Base-by-base conservation (phyloP, 2,329 filamentous ascomycete species). In the Penicillium occitanis region DNA sequence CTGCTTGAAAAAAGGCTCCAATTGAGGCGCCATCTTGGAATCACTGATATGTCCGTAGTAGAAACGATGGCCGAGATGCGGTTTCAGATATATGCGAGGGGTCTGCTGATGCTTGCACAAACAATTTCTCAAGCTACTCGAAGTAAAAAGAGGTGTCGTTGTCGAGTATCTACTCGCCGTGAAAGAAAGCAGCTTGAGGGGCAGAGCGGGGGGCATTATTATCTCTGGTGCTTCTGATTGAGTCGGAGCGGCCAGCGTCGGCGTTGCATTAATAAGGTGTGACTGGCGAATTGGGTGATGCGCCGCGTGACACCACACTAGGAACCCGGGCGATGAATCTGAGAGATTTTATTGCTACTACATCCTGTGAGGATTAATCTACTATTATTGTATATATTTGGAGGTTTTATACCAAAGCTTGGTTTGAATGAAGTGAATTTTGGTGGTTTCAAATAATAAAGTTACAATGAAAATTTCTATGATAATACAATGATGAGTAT, bases 1-100 rank as follows among this genome's bases (percentile, higher is more conserved):
- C 86, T 97, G 89, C 81, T 92, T 89, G 85, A 97, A 98, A 85
- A 91, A 98, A 70, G 89, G 86, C 79, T 97, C 92, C 72, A 99
- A 88, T 79, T 96, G 88, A 68, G 93, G 92, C 66, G 92, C 92
- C 91, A 97, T 97, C 78, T 88, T 91, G 81, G 70, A 67, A 73
- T 82, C 78, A 71, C 75, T 76, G 70, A 82, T 80, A 69, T 79
- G 71, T 66, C 78, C 79, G 80, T 82, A 82, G 68, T 76, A 81
- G 65, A 75, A 77, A 66, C 79, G 78, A 64, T 69, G 74, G 53
- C 51, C 22, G 42, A 68, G 50, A 19, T 35, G 60, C 44, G 62
- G 48, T 44, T 46, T 19, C 22, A 57, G 11, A 33, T 33, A 53
- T 61, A 42, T 40, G 46, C 25, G 48, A 59, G 63, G 37, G 14